A percentile compares a stretch with the other conserved stretches of the same genome.
phyloP scores from a whole-genome alignment of 306 rosid genomes.

The Trifolium dubium region DNA sequence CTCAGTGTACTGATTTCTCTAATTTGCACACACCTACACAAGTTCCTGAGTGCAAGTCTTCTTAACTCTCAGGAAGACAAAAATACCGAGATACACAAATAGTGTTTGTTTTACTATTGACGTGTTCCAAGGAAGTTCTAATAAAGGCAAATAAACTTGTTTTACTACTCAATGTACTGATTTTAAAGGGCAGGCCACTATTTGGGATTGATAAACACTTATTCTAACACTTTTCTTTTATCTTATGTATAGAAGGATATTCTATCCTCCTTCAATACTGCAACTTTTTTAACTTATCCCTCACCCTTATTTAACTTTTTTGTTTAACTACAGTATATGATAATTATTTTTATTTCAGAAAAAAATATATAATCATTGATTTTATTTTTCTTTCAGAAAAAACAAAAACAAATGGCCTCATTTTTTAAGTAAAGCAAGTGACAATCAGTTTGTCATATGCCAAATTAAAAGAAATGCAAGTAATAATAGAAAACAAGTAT shows the following conservation, averaged over 20 bases:
- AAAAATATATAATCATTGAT: too few species aligned
- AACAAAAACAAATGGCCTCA: background rate
- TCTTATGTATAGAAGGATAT: constrained; percentile 11
- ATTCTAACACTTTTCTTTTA: background rate
- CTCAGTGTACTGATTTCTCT: constrained; percentile 9
- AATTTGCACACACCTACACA: background rate
- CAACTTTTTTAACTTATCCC: constrained; percentile 9
- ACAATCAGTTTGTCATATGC: constrained; percentile 8
- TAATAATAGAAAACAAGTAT: constrained; percentile 24
- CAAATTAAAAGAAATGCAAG: constrained; percentile 22
- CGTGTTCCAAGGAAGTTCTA: background rate
- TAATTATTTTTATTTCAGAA: background rate
- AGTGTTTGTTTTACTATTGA: constrained; percentile 10
- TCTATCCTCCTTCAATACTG: constrained; percentile 23
- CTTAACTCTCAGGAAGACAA: background rate
- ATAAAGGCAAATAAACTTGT: background rate
- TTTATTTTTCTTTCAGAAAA: background rate
- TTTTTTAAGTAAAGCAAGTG: background rate
- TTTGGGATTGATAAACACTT: background rate
- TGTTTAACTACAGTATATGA: background rate
- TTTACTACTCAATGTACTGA: background rate
- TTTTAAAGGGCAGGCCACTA: background rate
- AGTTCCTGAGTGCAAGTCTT: constrained; percentile 1
- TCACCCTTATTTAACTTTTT: constrained; percentile 29
- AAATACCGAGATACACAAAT: background rate